Conservation (phyloP, 306 rosid species). For the Cicer arietinum region DNA sequence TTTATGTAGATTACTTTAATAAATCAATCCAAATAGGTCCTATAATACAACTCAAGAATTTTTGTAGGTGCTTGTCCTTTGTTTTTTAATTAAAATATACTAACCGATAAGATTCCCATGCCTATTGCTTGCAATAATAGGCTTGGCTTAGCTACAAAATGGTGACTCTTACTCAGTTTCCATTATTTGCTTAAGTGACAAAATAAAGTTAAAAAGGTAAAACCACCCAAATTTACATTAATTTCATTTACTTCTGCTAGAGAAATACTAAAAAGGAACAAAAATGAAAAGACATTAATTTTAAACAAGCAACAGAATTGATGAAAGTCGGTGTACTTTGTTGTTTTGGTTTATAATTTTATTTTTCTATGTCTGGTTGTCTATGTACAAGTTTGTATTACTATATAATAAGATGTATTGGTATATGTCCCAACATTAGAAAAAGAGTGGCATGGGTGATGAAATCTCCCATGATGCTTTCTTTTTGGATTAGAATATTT, state of each 20-base stretch:
- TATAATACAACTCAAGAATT: neutral
- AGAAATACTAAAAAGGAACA: slow-evolving; percentile 14
- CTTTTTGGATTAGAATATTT: slow-evolving; percentile 44
- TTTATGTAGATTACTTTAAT: too few species aligned
- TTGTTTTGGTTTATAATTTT: slow-evolving; percentile 35
- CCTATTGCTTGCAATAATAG: slow-evolving; percentile 11
- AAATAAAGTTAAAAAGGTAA: slow-evolving; percentile 27
- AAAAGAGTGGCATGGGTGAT: slow-evolving; percentile 55
- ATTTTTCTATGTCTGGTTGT: slow-evolving; percentile 13
- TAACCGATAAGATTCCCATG: slow-evolving; percentile 36
- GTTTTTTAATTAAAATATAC: slow-evolving; percentile 30
- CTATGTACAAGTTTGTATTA: slow-evolving; percentile 7
- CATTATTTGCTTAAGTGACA: slow-evolving; percentile 33
- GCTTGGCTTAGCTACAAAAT: slow-evolving; percentile 19
- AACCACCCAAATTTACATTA: slow-evolving; percentile 16
- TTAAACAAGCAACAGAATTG: slow-evolving; percentile 21
- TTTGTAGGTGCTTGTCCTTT: neutral
- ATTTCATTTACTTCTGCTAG: slow-evolving; percentile 19
- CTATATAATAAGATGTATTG: slow-evolving; percentile 1
- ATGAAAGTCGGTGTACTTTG: slow-evolving; percentile 43
- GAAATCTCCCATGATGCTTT: slow-evolving; percentile 48
- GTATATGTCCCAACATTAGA: slow-evolving; percentile 41
- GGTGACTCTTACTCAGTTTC: slow-evolving; percentile 28
- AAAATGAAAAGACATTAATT: slow-evolving; percentile 10
- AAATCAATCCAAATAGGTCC: too few species aligned